Evolutionary conservation across 2,329 filamentous ascomycete genomes (phyloP).

Genomic region (Shiraia sp.): DNA sequence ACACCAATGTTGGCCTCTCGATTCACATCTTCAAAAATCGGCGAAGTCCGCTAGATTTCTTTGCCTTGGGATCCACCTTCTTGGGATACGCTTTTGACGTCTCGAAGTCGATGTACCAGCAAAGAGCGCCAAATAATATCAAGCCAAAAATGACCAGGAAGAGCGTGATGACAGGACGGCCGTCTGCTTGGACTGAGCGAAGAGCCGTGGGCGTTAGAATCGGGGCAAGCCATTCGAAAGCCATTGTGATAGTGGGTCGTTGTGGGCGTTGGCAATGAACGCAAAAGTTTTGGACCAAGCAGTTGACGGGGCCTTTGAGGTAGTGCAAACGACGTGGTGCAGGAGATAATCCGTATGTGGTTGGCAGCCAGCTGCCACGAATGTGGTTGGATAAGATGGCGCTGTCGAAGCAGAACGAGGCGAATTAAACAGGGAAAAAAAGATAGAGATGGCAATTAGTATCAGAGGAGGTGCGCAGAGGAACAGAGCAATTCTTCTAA

Average conservation of each 20-base stretch:
- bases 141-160: conserved; percentile 79
- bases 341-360: not conserved
- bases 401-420: conserved; percentile 13
- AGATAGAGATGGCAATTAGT: conserved; percentile 11
- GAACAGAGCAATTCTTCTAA: conserved; percentile 17
- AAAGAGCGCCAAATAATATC: conserved; percentile 22
- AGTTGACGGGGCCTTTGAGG: too few species aligned
- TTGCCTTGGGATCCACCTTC: conserved; percentile 29
- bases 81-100: conserved; percentile 34
- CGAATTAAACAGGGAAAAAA: not conserved
- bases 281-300: not conserved
- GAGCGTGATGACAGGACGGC: conserved; percentile 83
- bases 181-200: conserved; percentile 52
- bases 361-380: conserved; percentile 29
- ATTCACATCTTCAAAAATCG: conserved; percentile 25
- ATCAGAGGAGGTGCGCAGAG: conserved; percentile 12
- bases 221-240: conserved; percentile 35
- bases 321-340: not conserved
- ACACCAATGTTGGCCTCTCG: too few species aligned
- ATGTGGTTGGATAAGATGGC: conserved; percentile 5
- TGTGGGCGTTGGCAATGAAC: not conserved
- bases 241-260: conserved; percentile 18
- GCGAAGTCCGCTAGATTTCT: conserved; percentile 24
- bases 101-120: conserved; percentile 36
- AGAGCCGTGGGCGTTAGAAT: conserved; percentile 38